A percentile compares a stretch with the other conserved stretches of the same genome.
phyloP scores from a whole-genome alignment of 768 basidiomycete species.

The Boletus subcaerulescens region DNA sequence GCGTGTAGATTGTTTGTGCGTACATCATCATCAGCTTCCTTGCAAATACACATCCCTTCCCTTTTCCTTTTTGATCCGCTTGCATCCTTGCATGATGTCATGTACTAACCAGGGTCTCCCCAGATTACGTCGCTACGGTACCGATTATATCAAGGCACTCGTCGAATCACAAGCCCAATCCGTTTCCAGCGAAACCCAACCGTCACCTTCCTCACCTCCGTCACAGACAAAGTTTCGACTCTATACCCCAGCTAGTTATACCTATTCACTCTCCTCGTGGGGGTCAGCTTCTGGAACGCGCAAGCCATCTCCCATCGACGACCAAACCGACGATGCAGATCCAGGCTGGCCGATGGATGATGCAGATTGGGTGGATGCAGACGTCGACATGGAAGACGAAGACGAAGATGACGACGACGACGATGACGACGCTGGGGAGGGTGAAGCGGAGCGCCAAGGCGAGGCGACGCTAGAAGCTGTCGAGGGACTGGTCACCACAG shows the following conservation, averaged over 20 bases:
- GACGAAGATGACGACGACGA: conserved; percentile 33
- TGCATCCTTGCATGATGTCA: conserved; percentile 1
- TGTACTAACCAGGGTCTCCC: conserved; percentile 3
- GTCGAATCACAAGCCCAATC: conserved; percentile 28
- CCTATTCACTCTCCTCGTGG: conserved; percentile 25
- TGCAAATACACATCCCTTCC: background rate
- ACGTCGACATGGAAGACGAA: conserved; percentile 32
- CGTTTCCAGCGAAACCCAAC: background rate
- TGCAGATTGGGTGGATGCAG: conserved; percentile 24
- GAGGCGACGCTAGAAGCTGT: conserved; percentile 18
- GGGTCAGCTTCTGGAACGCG: conserved; percentile 5
- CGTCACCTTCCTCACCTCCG: background rate
- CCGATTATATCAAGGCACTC: conserved; percentile 33
- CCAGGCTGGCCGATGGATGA: conserved; percentile 22
- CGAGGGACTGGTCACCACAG: conserved; percentile 7
- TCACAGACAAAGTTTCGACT: conserved; percentile 29
- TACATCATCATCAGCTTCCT: conserved; percentile 6
- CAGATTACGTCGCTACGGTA: conserved; percentile 32
- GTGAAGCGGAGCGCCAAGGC: conserved; percentile 9
- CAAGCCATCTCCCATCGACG: conserved; percentile 15
- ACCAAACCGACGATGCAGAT: conserved; percentile 20
- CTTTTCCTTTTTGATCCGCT: conserved; percentile 6
- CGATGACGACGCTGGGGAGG: conserved; percentile 22
- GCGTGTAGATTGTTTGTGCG: conserved; percentile 33
- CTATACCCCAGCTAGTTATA: conserved; percentile 34